These are phyloP conservation scores for Diplodia corticola DNA, from an alignment of 2,329 filamentous ascomycete genomes.

Conservation along the genomic window DNA sequence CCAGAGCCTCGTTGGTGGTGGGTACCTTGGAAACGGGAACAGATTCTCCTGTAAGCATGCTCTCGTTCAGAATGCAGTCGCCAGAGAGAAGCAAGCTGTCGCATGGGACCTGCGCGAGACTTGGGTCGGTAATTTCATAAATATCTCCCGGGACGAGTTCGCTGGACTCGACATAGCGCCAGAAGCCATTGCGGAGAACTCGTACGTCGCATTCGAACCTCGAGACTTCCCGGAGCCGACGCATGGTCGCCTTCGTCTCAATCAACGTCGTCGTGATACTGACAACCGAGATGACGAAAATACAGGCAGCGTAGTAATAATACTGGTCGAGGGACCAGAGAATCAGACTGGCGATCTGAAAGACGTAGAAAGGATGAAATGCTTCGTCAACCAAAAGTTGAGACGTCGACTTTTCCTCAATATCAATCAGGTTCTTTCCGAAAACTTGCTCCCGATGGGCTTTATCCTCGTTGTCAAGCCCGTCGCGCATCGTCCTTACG, in stretches of 20 bases:
- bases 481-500: conserved; percentile 70
- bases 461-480: conserved; percentile 87
- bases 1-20: conserved; percentile 76
- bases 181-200: conserved; percentile 92
- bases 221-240: conserved; percentile 83
- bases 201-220: conserved; percentile 93
- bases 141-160: conserved; percentile 94
- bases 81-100: conserved; percentile 89
- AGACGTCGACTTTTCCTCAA: conserved; percentile 80
- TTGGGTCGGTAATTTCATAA: conserved; percentile 94
- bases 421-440: conserved; percentile 86
- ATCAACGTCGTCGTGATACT: conserved; percentile 88
- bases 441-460: conserved; percentile 82
- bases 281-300: conserved; percentile 89
- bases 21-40: conserved; percentile 94
- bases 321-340: conserved; percentile 96
- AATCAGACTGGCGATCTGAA: conserved; percentile 90
- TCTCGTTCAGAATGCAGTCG: conserved; percentile 98
- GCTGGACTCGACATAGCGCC: conserved; percentile 81
- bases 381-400: conserved; percentile 91
- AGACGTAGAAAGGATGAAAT: conserved; percentile 97
- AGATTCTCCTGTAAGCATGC: conserved; percentile 96
- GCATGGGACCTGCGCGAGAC: conserved; percentile 81
- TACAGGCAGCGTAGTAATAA: conserved; percentile 95
- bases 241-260: conserved; percentile 92